Percentiles rank a stretch among this genome's conserved stretches.
Conservation (phyloP, 495 filamentous ascomycete genomes). For the Achaetomiella virescens region DNA sequence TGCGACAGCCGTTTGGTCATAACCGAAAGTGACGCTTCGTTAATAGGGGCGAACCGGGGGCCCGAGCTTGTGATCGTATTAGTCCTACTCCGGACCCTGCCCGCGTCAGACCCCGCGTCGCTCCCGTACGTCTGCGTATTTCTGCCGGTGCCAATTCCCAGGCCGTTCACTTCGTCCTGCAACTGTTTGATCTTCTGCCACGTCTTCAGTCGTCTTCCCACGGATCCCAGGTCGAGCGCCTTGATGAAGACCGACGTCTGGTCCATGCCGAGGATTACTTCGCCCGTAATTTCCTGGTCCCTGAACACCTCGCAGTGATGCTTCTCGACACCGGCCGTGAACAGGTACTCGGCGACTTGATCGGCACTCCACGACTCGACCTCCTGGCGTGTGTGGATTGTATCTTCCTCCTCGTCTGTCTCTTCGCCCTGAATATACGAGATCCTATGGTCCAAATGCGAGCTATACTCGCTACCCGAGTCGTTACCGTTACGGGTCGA, state of each 20-base stretch:
- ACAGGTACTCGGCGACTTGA: slow-evolving; percentile 80
- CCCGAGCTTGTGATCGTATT: slow-evolving; percentile 73
- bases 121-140: slow-evolving; percentile 48
- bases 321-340: slow-evolving; percentile 70
- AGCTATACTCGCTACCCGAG: slow-evolving; percentile 86
- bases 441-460: slow-evolving; percentile 63
- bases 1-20: slow-evolving; percentile 40
- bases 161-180: slow-evolving; percentile 68
- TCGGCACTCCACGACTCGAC: slow-evolving; percentile 69
- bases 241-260: slow-evolving; percentile 90
- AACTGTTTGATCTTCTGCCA: slow-evolving; percentile 90
- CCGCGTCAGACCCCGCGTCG: slow-evolving; percentile 47
- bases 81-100: slow-evolving; percentile 39
- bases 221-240: slow-evolving; percentile 88
- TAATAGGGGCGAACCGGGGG: slow-evolving; percentile 49
- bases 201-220: slow-evolving; percentile 81
- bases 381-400: slow-evolving; percentile 51
- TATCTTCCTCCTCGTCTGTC: slow-evolving; percentile 64
- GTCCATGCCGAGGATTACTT: slow-evolving; percentile 90
- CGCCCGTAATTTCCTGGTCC: slow-evolving; percentile 93
- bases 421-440: slow-evolving; percentile 89
- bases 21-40: slow-evolving; percentile 34
- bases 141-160: slow-evolving; percentile 31
- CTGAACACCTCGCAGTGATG: slow-evolving; percentile 87
- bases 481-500: slow-evolving; percentile 57